Conservation (phyloP, 805 yeast species). For the Metahyphopichia silvanorum region DNA sequence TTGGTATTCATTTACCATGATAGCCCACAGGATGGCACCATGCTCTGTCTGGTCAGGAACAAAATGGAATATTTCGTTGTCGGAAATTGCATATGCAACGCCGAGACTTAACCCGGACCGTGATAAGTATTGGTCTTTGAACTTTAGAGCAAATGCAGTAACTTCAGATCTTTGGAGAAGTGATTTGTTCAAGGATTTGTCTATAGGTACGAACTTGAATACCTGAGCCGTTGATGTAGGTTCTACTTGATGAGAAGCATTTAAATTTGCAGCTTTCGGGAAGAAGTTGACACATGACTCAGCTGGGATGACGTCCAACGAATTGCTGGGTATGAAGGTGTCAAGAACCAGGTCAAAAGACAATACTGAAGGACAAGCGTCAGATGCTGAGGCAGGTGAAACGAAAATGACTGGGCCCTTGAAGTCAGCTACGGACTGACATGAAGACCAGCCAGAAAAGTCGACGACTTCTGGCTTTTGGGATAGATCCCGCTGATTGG, state of each 20-base stretch:
- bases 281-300: constrained; percentile 1
- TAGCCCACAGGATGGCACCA: constrained; percentile 4
- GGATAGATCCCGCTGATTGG: too few species aligned
- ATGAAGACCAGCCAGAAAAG: constrained; percentile 10
- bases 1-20: background rate
- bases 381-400: background rate
- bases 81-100: constrained; percentile 3
- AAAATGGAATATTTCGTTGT: constrained; percentile 3
- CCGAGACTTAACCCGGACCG: background rate
- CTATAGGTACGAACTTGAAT: constrained; percentile 4
- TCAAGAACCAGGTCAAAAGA: too few species aligned
- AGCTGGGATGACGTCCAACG: too few species aligned
- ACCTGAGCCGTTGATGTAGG: constrained; percentile 5
- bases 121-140: constrained; percentile 5
- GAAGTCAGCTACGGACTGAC: constrained; percentile 5
- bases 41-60: background rate
- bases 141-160: background rate
- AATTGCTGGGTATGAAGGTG: too few species aligned
- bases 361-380: too few species aligned
- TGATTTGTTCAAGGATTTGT: constrained; percentile 2
- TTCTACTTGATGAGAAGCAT: background rate
- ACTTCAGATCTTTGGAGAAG: constrained; percentile 1
- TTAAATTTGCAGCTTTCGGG: background rate
- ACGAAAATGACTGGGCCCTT: constrained; percentile 6
- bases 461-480: background rate